A percentile compares a stretch with the other conserved stretches of the same genome.
phyloP scores from a whole-genome alignment of 257 asterid species.

The Scutellaria minor region DNA sequence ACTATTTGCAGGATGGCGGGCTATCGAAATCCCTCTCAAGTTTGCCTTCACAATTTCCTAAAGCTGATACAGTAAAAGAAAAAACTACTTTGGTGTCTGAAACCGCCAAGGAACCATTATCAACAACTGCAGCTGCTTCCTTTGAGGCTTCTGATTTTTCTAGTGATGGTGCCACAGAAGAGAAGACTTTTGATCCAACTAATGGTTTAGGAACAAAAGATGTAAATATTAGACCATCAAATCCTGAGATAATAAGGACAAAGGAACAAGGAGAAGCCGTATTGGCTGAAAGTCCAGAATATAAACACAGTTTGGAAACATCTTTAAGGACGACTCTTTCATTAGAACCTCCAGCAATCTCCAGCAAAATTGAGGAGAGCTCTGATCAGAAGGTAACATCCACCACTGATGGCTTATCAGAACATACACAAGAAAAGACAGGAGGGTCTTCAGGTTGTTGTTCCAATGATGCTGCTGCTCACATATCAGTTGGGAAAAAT shows the following conservation, averaged over 20 bases:
- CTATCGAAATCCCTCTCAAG: slow-evolving; percentile 41
- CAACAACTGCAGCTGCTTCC: slow-evolving; percentile 37
- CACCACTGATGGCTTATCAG: slow-evolving; percentile 33
- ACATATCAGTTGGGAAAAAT: slow-evolving; percentile 28
- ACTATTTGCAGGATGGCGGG: slow-evolving; percentile 51
- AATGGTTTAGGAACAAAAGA: slow-evolving; percentile 32
- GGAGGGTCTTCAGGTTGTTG: slow-evolving; percentile 38
- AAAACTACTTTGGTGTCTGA: slow-evolving; percentile 41
- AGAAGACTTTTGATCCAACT: slow-evolving; percentile 33
- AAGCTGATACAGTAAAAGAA: slow-evolving; percentile 36
- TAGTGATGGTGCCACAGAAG: slow-evolving; percentile 30
- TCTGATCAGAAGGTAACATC: slow-evolving; percentile 41
- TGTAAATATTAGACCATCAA: slow-evolving; percentile 38
- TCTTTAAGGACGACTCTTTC: slow-evolving; percentile 40
- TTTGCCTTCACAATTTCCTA: slow-evolving; percentile 48
- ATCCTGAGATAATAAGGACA: slow-evolving; percentile 34
- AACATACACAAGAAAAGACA: slow-evolving; percentile 31
- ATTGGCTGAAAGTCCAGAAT: slow-evolving; percentile 34
- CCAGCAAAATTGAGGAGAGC: slow-evolving; percentile 38
- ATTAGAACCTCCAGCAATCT: slow-evolving; percentile 42
- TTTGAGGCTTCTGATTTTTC: slow-evolving; percentile 38
- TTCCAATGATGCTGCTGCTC: slow-evolving; percentile 41
- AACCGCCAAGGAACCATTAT: slow-evolving; percentile 36
- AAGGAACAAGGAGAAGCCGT: slow-evolving; percentile 43
- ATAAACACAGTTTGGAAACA: slow-evolving; percentile 35